Conservation (phyloP, 805 yeast genomes). For the Kuraishia ogatae region DNA sequence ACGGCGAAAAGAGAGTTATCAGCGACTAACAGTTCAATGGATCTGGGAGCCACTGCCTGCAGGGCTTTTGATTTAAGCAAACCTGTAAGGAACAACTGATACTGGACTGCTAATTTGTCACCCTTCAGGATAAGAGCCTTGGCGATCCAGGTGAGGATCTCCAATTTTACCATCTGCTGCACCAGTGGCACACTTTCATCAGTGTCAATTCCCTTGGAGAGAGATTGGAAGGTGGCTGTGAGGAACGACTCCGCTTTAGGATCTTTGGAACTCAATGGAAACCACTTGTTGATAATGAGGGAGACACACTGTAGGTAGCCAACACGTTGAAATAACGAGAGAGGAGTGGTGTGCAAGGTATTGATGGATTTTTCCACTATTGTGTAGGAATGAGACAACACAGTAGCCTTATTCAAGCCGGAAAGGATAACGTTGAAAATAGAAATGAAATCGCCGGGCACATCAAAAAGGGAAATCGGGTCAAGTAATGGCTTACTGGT, state of each 20-base stretch:
- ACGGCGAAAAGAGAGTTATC: conserved; percentile 55
- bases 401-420: conserved; percentile 36
- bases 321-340: conserved; percentile 29
- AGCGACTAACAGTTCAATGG: conserved; percentile 57
- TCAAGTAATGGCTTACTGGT: conserved; percentile 20
- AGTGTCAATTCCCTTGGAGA: no score
- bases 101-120: conserved; percentile 28
- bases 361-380: conserved; percentile 10
- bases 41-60: conserved; percentile 37
- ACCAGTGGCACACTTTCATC: no score
- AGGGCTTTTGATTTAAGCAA: conserved; percentile 22
- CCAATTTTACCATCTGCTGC: not conserved
- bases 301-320: conserved; percentile 50
- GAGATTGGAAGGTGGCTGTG: no score
- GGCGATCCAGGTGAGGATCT: conserved; percentile 49
- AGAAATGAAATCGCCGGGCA: no score
- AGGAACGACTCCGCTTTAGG: not conserved
- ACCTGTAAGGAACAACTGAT: conserved; percentile 24
- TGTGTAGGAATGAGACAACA: conserved; percentile 12
- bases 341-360: conserved; percentile 10
- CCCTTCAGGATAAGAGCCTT: conserved; percentile 61
- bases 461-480: no score
- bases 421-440: conserved; percentile 34
- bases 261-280: conserved; percentile 6
- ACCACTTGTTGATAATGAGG: conserved; percentile 51